Evolutionary conservation across 768 basidiomycete species (phyloP).

Genomic region (Mycena rebaudengoi): DNA sequence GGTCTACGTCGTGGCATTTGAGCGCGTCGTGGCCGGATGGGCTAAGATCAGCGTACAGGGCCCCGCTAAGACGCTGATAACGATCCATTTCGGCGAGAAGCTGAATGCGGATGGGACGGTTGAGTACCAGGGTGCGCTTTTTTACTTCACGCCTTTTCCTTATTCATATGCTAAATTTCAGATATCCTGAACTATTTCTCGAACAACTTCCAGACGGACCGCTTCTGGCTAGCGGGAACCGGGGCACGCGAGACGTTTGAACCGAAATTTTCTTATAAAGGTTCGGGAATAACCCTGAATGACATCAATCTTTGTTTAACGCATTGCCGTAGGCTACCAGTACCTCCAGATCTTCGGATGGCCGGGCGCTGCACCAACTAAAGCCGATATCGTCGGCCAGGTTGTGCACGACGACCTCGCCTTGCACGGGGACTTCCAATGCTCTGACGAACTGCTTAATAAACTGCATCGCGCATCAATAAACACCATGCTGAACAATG

Average conservation of each 20-base stretch:
- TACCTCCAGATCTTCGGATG: slow-evolving; percentile 31
- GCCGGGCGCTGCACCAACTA: slow-evolving; percentile 21
- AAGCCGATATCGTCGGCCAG: slow-evolving; percentile 32
- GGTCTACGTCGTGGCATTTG: slow-evolving; percentile 32
- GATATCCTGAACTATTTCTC: slow-evolving; percentile 28
- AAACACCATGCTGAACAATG: slow-evolving; percentile 34
- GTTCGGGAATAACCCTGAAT: slow-evolving; percentile 23
- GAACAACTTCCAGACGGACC: slow-evolving; percentile 34
- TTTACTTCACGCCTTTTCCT: too few species aligned
- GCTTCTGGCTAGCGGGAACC: slow-evolving; percentile 32
- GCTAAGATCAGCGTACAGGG: slow-evolving; percentile 32
- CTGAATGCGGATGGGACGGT: slow-evolving; percentile 28
- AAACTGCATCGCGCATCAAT: slow-evolving; percentile 33
- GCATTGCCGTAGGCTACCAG: slow-evolving; percentile 17
- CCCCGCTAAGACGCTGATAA: slow-evolving; percentile 31
- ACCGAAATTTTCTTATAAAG: slow-evolving; percentile 28
- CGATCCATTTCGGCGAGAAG: slow-evolving; percentile 40
- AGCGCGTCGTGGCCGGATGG: slow-evolving; percentile 37
- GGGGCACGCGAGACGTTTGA: slow-evolving; percentile 27
- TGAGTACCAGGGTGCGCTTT: background rate
- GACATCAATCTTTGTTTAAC: background rate
- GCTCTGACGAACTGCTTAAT: slow-evolving; percentile 31
- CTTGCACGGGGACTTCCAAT: slow-evolving; percentile 24
- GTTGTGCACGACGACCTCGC: slow-evolving; percentile 34
- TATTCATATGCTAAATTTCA: too few species aligned